Percentiles rank a stretch among this genome's conserved stretches.
Evolutionary conservation across 148 eudicot species (phyloP).

Genomic region (Linanthus parryae): DNA sequence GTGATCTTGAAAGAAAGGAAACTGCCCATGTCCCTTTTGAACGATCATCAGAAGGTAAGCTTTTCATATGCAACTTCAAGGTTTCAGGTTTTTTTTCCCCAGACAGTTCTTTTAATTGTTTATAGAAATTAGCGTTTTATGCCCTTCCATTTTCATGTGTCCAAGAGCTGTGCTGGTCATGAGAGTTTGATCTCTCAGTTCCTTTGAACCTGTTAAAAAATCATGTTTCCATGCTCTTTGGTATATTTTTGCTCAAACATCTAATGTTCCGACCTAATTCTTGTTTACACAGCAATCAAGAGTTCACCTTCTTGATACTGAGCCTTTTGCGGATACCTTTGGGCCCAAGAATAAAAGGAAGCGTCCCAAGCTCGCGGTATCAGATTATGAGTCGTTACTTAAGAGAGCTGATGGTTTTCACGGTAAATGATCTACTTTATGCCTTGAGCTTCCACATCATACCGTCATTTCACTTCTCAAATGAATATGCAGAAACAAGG

Average conservation of each 20-base stretch:
- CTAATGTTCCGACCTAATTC: too few species aligned
- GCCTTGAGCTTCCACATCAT: slow-evolving; percentile 1
- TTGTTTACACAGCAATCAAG: slow-evolving; percentile 51
- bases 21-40: slow-evolving; percentile 83
- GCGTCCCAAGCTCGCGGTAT: slow-evolving; percentile 58
- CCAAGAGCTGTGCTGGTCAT: too few species aligned
- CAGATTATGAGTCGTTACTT: slow-evolving; percentile 59
- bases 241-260: too few species aligned
- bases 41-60: slow-evolving; percentile 73
- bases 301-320: slow-evolving; percentile 81
- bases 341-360: slow-evolving; percentile 85
- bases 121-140: too few species aligned
- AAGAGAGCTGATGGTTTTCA: slow-evolving; percentile 79
- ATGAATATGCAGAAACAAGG: not conserved
- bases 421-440: slow-evolving; percentile 30
- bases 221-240: too few species aligned
- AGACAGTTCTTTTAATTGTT: too few species aligned
- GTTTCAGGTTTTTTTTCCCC: too few species aligned
- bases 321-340: slow-evolving; percentile 75
- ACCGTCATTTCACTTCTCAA: not conserved
- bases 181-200: too few species aligned
- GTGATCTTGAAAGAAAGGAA: slow-evolving; percentile 71
- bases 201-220: too few species aligned
- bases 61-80: too few species aligned
- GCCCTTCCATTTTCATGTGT: too few species aligned